Evolutionary conservation across 345 rosid genomes (phyloP).

Genomic region (Aquilaria malaccensis): DNA sequence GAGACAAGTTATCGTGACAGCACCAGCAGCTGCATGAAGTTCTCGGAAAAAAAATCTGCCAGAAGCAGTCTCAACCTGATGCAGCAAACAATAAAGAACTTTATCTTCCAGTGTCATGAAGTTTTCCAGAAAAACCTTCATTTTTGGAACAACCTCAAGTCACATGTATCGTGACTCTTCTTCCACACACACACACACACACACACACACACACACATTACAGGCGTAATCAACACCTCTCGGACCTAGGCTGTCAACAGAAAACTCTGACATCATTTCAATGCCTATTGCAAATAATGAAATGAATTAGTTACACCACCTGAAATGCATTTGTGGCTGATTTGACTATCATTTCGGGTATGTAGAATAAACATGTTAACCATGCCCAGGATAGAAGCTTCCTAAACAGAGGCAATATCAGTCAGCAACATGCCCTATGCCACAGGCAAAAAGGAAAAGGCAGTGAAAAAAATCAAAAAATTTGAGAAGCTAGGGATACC

Average conservation of each 20-base stretch:
- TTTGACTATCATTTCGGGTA: slow-evolving; percentile 85
- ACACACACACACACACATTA: too few species aligned
- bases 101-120: slow-evolving; percentile 1
- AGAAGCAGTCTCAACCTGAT: slow-evolving; percentile 53
- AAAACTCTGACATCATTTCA: too few species aligned
- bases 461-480: background rate
- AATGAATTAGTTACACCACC: slow-evolving; percentile 31
- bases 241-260: too few species aligned
- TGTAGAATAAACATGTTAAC: slow-evolving; percentile 89
- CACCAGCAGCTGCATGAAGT: slow-evolving; percentile 72
- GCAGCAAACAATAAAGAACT: slow-evolving; percentile 6
- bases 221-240: too few species aligned
- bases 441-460: slow-evolving; percentile 4
- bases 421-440: background rate
- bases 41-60: slow-evolving; percentile 57
- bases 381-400: slow-evolving; percentile 99
- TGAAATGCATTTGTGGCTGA: slow-evolving; percentile 54
- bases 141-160: too few species aligned
- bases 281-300: background rate
- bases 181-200: too few species aligned
- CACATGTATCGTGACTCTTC: too few species aligned
- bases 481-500: slow-evolving; percentile 36
- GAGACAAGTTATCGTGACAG: slow-evolving; percentile 83
- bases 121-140: background rate
- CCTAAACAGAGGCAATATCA: slow-evolving; percentile 39